Percentiles rank a stretch among this genome's conserved stretches.
Evolutionary conservation across 2,329 filamentous ascomycete species (phyloP).

Genomic region (Aspergillus sp.): DNA sequence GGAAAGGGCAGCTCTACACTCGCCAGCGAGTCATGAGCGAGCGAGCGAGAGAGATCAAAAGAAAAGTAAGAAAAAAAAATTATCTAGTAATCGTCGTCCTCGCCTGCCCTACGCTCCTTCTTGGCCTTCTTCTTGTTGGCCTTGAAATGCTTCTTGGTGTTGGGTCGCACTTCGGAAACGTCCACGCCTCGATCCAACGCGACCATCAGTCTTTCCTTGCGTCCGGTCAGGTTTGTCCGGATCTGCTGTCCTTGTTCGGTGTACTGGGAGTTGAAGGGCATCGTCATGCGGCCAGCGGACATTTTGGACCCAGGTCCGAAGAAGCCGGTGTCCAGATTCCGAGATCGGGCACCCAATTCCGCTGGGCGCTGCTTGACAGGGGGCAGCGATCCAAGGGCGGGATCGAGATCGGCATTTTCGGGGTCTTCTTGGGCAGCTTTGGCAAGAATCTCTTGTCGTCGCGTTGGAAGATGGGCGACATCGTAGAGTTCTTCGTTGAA

Average conservation of each 20-base stretch:
- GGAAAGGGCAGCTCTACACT: slow-evolving; percentile 3
- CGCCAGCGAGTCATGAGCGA: slow-evolving; percentile 11
- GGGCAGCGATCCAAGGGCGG: slow-evolving; percentile 14
- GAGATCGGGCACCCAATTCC: slow-evolving; percentile 66
- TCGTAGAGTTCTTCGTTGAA: slow-evolving; percentile 94
- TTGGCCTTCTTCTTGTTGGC: slow-evolving; percentile 33
- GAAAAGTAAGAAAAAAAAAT: slow-evolving; percentile 7
- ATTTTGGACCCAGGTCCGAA: slow-evolving; percentile 62
- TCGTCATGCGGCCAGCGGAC: slow-evolving; percentile 62
- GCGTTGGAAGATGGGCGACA: slow-evolving; percentile 72
- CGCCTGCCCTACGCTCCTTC: slow-evolving; percentile 23
- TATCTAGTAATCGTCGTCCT: slow-evolving; percentile 27
- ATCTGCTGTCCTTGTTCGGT: slow-evolving; percentile 71
- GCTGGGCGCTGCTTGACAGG: slow-evolving; percentile 28
- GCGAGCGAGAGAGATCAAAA: slow-evolving; percentile 4
- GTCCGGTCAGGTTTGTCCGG: slow-evolving; percentile 69
- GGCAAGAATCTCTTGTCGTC: slow-evolving; percentile 61
- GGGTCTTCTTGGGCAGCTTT: slow-evolving; percentile 41
- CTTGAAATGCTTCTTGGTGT: slow-evolving; percentile 75
- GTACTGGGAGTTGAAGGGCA: slow-evolving; percentile 89
- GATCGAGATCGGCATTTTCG: slow-evolving; percentile 26
- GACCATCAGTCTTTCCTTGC: slow-evolving; percentile 73
- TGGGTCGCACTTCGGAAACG: slow-evolving; percentile 63
- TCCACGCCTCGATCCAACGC: slow-evolving; percentile 83
- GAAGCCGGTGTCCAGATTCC: slow-evolving; percentile 80